A percentile compares a stretch with the other conserved stretches of the same genome.
Conservation (phyloP, 2,329 filamentous ascomycete genomes). For the Aureobasidium subglaciale region DNA sequence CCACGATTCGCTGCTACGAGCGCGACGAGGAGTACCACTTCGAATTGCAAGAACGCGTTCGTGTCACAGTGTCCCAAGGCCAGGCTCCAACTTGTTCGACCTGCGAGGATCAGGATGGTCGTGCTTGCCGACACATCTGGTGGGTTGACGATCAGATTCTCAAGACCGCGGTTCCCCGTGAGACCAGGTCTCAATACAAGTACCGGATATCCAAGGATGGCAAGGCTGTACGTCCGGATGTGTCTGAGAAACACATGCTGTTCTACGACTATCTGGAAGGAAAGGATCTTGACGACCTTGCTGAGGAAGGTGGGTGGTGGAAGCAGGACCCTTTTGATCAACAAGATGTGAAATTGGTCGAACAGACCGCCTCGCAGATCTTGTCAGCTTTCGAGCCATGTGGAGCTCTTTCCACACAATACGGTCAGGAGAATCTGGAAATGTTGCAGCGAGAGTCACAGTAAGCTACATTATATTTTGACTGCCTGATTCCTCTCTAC, state of each 20-base stretch:
- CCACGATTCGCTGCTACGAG: slow-evolving; percentile 6
- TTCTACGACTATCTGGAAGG: not conserved
- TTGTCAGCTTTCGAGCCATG: not conserved
- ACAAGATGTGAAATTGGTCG: not conserved
- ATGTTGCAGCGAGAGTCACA: slow-evolving; percentile 3
- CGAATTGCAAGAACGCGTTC: not conserved
- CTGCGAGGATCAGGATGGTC: not conserved
- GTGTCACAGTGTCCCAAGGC: not conserved
- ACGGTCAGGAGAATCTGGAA: not conserved
- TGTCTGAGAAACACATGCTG: not conserved
- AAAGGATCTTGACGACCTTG: not conserved
- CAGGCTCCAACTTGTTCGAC: not conserved
- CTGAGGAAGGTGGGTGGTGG: not conserved
- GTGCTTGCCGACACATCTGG: slow-evolving; percentile 5
- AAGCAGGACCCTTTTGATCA: not conserved
- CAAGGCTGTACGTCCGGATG: not conserved
- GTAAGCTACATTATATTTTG: not conserved
- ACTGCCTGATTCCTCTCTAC: not conserved
- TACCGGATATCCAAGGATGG: not conserved
- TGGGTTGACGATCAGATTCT: slow-evolving; percentile 1
- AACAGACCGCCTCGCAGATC: not conserved
- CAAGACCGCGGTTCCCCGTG: not conserved
- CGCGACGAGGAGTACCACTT: not conserved
- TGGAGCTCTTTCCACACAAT: not conserved
- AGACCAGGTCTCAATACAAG: not conserved